Conservation (phyloP, 305 asterid genomes). For the Nicotiana rustica region DNA sequence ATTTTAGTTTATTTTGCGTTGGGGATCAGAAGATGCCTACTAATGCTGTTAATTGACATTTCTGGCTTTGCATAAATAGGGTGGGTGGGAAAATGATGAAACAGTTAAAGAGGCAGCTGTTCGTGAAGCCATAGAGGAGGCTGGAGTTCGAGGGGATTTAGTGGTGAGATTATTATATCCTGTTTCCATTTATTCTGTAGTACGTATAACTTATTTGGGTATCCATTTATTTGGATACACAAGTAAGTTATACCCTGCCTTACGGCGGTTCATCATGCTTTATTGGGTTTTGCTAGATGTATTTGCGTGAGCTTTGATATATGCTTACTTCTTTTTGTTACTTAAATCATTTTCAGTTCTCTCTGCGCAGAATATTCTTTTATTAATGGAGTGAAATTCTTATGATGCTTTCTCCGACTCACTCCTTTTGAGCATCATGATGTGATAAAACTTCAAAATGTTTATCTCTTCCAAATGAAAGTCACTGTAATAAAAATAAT, state of each 20-base stretch:
- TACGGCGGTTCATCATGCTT: neutral
- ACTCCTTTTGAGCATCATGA: neutral
- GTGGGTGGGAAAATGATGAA: constrained; percentile 98
- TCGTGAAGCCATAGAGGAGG: constrained; percentile 95
- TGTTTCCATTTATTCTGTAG: constrained; percentile 20
- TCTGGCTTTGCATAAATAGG: constrained; percentile 50
- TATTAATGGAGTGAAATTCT: neutral
- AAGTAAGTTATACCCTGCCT: neutral
- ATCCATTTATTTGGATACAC: neutral
- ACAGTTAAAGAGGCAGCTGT: constrained; percentile 89
- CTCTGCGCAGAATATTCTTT: neutral
- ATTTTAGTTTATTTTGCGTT: constrained; percentile 15
- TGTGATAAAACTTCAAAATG: neutral
- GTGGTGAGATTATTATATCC: constrained; percentile 54
- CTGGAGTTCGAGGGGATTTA: constrained; percentile 88
- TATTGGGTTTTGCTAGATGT: neutral
- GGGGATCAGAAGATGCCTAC: neutral
- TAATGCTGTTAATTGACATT: neutral
- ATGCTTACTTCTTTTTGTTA: neutral
- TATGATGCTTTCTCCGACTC: neutral
- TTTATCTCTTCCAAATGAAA: neutral
- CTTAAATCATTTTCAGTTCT: neutral
- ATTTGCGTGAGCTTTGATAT: neutral
- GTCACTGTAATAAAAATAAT: too few relatives aligned
- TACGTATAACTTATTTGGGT: neutral